Base-by-base conservation (phyloP, 345 rosid species). In the Punica granatum region DNA sequence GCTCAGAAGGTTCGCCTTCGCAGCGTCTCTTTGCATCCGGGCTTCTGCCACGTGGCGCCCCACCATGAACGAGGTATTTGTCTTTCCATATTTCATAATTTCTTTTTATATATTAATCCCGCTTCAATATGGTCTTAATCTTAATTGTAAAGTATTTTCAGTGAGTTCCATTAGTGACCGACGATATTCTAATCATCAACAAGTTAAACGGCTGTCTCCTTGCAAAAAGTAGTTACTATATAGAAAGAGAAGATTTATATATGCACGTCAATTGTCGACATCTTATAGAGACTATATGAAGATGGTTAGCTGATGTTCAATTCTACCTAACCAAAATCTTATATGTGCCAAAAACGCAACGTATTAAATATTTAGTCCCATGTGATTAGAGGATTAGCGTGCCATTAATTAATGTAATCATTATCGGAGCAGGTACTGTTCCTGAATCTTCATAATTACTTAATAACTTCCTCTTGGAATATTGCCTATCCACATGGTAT, bases 1-100 rank as follows among this genome's bases (percentile, higher is more conserved):
- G 74, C 82, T 89, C 74, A 82, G 73, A 69, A 82, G 83, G 61
- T 85, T 94, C 68, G 84, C 92, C 44, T 88, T 88, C 18, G 88
- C 92, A 6, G 96, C 97, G 3, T 89, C 99, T 35, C 87, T 94
- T 42, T 94, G 96, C 67, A 94, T 91, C 65, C 72, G 95, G 54
- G 80, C 96, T 39, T 88, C 96, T 23, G 74, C 96, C 46, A 67
- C 69, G 30, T 91, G 88, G 96, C 92, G 99, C 60, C 97, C 96
- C 39, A 84, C 90, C 51, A 91, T 91, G 89, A 85, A 75, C 31
- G 89, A 94, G 97, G 97, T 94, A 79, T 31, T 65, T 32, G 4
- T 26, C 23, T 2, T 43, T 34, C 1, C 25, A 9, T 9, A 16
- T 43, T 35, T 67, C 0, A 3, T 49, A 34, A 30, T 49, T 68